phyloP scores from a whole-genome alignment of 495 filamentous ascomycete species.

The Xylaria curta region DNA sequence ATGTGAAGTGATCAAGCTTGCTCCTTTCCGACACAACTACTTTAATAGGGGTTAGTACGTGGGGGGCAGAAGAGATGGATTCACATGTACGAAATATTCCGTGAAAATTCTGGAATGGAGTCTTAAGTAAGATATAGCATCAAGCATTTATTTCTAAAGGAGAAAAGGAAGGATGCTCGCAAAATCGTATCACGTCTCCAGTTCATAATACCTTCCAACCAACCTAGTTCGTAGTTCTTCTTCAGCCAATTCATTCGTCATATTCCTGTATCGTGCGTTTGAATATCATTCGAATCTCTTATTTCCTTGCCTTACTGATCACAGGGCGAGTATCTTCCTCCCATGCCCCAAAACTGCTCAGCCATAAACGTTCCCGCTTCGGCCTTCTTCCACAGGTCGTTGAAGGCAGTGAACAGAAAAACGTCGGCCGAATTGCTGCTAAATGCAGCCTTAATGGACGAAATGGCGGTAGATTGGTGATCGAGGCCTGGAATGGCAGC shows the following conservation, averaged over 20 bases:
- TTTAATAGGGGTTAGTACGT: too few species aligned
- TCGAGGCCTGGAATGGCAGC: conserved; percentile 65
- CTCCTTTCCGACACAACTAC: too few species aligned
- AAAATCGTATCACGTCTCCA: conserved; percentile 37
- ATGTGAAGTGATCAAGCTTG: too few species aligned
- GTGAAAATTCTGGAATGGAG: background rate
- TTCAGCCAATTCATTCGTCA: conserved; percentile 34
- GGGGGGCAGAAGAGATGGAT: too few species aligned
- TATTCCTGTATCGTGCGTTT: conserved; percentile 33
- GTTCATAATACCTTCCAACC: conserved; percentile 28
- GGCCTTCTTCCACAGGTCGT: conserved; percentile 82
- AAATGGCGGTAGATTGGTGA: conserved; percentile 69
- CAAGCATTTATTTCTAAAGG: conserved; percentile 29
- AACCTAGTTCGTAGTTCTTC: conserved; percentile 21
- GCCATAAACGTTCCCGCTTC: conserved; percentile 65
- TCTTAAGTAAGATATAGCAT: conserved; percentile 15
- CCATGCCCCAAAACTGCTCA: conserved; percentile 77
- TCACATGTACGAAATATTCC: background rate
- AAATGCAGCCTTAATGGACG: conserved; percentile 64
- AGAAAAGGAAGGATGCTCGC: conserved; percentile 27
- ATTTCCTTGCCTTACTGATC: conserved; percentile 29
- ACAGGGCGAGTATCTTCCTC: conserved; percentile 38
- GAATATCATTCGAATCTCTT: conserved; percentile 12
- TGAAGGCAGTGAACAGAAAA: conserved; percentile 76
- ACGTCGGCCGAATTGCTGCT: conserved; percentile 52